Evolutionary conservation across 2,329 filamentous ascomycete genomes (phyloP).

Genomic region (Pseudocercospora pini-densiflorae): DNA sequence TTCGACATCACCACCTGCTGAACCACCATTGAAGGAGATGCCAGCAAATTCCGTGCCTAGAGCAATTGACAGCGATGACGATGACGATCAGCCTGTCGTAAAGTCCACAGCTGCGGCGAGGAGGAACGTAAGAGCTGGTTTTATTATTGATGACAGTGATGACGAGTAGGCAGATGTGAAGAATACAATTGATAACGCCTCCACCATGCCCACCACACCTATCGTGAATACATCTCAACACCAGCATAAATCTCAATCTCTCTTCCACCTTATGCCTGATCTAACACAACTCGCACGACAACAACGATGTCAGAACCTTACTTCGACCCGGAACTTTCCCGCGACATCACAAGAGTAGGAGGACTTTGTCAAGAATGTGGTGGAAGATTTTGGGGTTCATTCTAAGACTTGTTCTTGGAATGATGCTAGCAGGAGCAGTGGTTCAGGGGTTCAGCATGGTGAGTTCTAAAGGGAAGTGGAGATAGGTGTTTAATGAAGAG

Average conservation of each 20-base stretch:
- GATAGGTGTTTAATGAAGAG: too few relatives aligned
- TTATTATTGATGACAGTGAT: constrained; percentile 49
- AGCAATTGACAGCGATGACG: constrained; percentile 45
- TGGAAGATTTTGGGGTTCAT: background rate
- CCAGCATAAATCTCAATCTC: background rate
- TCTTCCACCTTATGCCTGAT: background rate
- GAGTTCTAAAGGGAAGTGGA: too few relatives aligned
- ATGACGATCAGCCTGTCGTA: constrained; percentile 43
- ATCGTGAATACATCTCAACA: background rate
- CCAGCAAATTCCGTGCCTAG: constrained; percentile 45
- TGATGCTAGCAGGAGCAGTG: too few relatives aligned
- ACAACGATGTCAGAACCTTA: background rate
- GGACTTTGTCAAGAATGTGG: background rate
- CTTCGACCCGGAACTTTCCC: background rate
- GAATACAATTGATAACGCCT: background rate
- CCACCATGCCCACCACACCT: background rate
- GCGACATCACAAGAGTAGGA: background rate
- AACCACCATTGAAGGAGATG: constrained; percentile 27
- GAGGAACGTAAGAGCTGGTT: constrained; percentile 47
- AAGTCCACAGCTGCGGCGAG: constrained; percentile 32
- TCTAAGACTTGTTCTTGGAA: background rate
- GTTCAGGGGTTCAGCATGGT: too few relatives aligned
- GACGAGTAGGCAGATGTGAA: constrained; percentile 21
- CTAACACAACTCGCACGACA: background rate
- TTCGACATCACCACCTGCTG: constrained; percentile 25